These are phyloP conservation scores for Glebionis coronaria DNA, from an alignment of 129 eudicot genomes.

Conservation along the genomic window DNA sequence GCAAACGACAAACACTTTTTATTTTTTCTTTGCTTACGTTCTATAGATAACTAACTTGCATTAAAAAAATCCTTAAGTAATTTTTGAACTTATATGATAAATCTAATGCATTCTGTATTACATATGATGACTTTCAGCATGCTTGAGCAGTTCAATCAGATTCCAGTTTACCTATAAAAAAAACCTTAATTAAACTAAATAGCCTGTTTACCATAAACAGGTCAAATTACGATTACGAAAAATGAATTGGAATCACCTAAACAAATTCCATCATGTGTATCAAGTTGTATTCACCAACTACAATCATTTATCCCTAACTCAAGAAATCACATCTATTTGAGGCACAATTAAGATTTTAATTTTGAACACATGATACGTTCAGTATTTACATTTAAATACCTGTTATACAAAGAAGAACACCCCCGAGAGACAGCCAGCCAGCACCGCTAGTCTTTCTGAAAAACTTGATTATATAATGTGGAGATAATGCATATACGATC, in stretches of 20 bases:
- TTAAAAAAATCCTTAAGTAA: no score
- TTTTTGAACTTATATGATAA: no score
- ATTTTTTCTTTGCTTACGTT: no score
- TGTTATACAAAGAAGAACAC: conserved; percentile 74
- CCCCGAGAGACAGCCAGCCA: conserved; percentile 94
- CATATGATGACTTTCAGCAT: no score
- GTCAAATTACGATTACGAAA: not conserved
- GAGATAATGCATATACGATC: conserved; percentile 70
- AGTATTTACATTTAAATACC: conserved; percentile 37
- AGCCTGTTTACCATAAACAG: no score
- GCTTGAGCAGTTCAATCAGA: no score
- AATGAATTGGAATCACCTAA: not conserved
- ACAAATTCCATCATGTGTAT: not conserved
- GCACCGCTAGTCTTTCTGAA: conserved; percentile 58
- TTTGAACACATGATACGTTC: conserved; percentile 3
- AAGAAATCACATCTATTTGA: conserved; percentile 4
- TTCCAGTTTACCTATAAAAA: no score
- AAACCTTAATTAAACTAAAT: no score
- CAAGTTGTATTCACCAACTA: conserved; percentile 6
- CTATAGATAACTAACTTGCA: no score
- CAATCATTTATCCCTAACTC: not conserved
- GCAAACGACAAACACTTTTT: not conserved
- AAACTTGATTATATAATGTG: conserved; percentile 74
- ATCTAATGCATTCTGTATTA: no score
- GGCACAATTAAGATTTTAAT: conserved; percentile 6